phyloP scores from a whole-genome alignment of 1,284 basidiomycete species.

The Cryptococcus jaspeensis region DNA sequence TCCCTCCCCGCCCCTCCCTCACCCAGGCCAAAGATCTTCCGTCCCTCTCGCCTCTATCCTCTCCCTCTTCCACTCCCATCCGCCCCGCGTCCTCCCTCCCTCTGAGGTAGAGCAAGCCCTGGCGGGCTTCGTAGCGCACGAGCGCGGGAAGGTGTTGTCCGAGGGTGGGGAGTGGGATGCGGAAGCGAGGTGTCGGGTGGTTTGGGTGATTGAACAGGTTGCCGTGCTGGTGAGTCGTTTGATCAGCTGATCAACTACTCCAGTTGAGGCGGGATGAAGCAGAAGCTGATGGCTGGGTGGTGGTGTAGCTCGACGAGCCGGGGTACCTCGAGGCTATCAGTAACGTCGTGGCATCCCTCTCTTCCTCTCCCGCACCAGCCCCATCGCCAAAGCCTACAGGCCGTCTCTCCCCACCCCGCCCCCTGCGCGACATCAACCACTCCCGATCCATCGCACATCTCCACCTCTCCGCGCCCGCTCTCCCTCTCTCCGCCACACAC shows the following conservation, averaged over 20 bases:
- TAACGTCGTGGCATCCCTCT: slow-evolving; percentile 9
- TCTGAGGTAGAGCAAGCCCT: slow-evolving; percentile 7
- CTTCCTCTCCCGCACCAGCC: background rate
- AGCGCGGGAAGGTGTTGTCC: slow-evolving; percentile 2
- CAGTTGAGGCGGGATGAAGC: background rate
- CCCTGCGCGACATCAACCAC: background rate
- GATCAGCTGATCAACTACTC: no score
- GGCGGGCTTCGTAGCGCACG: slow-evolving; percentile 6
- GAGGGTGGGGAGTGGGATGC: slow-evolving; percentile 13
- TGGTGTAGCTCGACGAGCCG: slow-evolving; percentile 10
- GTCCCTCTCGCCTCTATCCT: background rate
- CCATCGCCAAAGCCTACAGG: background rate
- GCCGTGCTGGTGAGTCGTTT: slow-evolving; percentile 13
- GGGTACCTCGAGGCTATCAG: slow-evolving; percentile 8
- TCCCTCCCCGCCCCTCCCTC: background rate
- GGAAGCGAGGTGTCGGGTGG: slow-evolving; percentile 8
- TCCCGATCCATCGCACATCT: no score
- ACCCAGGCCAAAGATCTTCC: background rate
- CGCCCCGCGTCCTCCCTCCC: background rate
- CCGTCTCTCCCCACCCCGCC: background rate
- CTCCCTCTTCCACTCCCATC: slow-evolving; percentile 1
- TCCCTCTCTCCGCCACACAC: no score
- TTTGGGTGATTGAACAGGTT: slow-evolving; percentile 22
- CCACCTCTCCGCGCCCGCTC: no score
- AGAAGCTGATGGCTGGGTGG: no score